These are phyloP conservation scores for Penicillium ucsense DNA, from an alignment of 495 filamentous ascomycete species.

Conservation along the genomic window DNA sequence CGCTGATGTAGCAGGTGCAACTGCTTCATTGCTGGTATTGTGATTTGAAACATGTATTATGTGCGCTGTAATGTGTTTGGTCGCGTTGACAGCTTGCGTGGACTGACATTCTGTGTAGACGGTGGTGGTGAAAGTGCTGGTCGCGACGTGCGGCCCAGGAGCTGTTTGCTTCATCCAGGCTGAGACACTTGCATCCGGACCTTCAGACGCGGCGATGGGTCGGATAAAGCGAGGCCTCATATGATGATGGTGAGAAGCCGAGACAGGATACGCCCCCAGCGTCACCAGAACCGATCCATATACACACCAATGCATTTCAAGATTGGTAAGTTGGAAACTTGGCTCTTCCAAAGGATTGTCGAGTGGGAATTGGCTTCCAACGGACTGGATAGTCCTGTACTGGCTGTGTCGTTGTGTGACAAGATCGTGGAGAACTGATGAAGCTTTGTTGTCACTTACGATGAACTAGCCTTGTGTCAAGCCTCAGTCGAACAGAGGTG, in stretches of 20 bases:
- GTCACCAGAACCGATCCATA: conserved; percentile 14
- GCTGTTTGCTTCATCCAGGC: conserved; percentile 4
- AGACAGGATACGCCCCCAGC: conserved; percentile 11
- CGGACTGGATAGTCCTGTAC: no score
- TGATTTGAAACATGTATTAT: neutral
- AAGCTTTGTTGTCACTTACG: no score
- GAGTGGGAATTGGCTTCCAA: neutral
- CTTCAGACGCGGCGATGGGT: conserved; percentile 4
- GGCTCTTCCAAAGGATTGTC: neutral
- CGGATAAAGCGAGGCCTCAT: conserved; percentile 6
- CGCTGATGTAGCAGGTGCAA: neutral
- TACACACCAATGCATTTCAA: conserved; percentile 19
- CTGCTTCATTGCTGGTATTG: neutral
- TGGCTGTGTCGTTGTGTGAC: no score
- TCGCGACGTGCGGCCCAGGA: conserved; percentile 12
- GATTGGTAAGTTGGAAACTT: neutral
- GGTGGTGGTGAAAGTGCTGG: conserved; percentile 20
- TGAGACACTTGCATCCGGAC: conserved; percentile 1
- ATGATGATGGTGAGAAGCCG: conserved; percentile 16
- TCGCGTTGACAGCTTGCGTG: conserved; percentile 7
- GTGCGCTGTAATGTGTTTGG: conserved; percentile 5
- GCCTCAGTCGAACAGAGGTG: no score
- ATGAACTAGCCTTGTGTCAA: no score
- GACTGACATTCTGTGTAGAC: conserved; percentile 11
- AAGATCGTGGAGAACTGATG: no score